These are phyloP conservation scores for Ilyonectria robusta DNA, from an alignment of 2,329 filamentous ascomycete species.

Conservation along the genomic window DNA sequence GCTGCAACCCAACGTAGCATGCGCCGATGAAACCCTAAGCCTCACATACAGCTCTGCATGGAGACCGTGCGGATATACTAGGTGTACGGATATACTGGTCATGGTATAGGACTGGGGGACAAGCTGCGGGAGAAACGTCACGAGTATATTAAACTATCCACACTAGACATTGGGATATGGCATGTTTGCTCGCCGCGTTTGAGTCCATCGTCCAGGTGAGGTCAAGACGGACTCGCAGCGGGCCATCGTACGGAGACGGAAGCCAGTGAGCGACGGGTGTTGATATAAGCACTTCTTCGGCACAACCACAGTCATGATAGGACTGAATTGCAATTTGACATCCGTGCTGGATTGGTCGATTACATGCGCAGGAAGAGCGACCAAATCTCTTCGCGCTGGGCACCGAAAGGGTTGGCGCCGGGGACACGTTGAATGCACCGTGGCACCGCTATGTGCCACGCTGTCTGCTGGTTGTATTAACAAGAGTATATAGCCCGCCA, in stretches of 20 bases:
- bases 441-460: slow-evolving; percentile 31
- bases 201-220: slow-evolving; percentile 28
- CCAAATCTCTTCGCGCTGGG: background rate
- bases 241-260: slow-evolving; percentile 45
- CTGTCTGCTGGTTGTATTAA: slow-evolving; percentile 45
- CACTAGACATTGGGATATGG: background rate
- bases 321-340: slow-evolving; percentile 99
- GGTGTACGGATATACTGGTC: too few species aligned
- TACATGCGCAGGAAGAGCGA: background rate
- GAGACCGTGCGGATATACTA: background rate
- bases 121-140: slow-evolving; percentile 14
- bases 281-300: slow-evolving; percentile 98
- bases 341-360: slow-evolving; percentile 79
- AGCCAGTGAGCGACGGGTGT: slow-evolving; percentile 50
- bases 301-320: slow-evolving; percentile 90
- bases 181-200: slow-evolving; percentile 51
- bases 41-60: background rate
- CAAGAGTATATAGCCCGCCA: slow-evolving; percentile 42
- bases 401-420: slow-evolving; percentile 16
- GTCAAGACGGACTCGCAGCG: slow-evolving; percentile 39
- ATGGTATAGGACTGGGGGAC: too few species aligned
- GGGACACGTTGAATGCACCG: slow-evolving; percentile 34
- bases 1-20: background rate
- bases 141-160: slow-evolving; percentile 20
- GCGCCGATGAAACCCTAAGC: background rate